A percentile compares a stretch with the other conserved stretches of the same genome.
phyloP scores from a whole-genome alignment of 495 filamentous ascomycete genomes.

The Xylaria longipes region DNA sequence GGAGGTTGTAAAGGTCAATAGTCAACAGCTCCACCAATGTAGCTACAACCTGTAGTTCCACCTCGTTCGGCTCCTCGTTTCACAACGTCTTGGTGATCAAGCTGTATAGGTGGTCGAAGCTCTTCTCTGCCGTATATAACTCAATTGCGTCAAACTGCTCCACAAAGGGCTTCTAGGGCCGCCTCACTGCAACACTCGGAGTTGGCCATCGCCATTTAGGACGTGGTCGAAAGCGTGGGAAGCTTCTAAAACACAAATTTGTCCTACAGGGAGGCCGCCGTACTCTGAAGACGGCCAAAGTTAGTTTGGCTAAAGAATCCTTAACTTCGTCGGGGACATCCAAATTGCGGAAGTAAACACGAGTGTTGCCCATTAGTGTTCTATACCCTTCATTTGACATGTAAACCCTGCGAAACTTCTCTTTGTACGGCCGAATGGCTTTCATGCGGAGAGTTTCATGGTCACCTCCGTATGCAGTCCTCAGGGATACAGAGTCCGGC shows the following conservation, averaged over 20 bases:
- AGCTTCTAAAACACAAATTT: neutral
- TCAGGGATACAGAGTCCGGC: neutral
- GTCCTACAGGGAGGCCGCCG: neutral
- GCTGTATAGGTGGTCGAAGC: neutral
- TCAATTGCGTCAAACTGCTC: neutral
- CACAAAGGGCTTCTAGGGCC: neutral
- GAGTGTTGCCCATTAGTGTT: neutral
- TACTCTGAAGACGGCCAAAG: neutral
- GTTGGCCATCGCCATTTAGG: neutral
- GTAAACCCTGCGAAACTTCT: neutral
- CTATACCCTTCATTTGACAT: neutral
- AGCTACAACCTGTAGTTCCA: neutral
- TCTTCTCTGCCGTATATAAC: constrained; percentile 1
- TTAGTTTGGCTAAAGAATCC: neutral
- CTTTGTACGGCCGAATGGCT: neutral
- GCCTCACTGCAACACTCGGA: neutral
- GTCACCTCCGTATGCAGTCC: neutral
- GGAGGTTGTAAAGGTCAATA: neutral
- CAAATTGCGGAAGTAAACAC: neutral
- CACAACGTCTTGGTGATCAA: neutral
- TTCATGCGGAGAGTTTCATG: constrained; percentile 1
- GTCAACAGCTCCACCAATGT: constrained; percentile 3
- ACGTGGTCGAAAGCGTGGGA: neutral
- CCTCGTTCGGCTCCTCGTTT: neutral
- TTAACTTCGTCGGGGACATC: neutral